phyloP scores from a whole-genome alignment of 2,329 filamentous ascomycete species.

The Colletotrichum spinosum region DNA sequence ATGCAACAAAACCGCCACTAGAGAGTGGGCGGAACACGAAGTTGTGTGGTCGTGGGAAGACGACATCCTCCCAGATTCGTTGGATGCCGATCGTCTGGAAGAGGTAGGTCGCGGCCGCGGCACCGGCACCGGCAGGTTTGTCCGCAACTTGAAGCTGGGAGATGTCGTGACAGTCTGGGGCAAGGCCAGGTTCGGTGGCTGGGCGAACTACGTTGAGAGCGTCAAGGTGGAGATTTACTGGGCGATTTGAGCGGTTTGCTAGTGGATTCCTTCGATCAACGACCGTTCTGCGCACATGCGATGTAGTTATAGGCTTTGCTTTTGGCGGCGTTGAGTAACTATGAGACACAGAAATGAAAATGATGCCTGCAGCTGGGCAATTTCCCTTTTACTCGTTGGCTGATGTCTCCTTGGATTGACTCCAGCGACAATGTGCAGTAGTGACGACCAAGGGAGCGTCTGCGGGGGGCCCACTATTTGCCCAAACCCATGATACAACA shows the following conservation, averaged over 20 bases:
- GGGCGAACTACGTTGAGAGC: slow-evolving; percentile 63
- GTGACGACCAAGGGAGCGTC: too few relatives aligned
- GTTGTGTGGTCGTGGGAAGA: slow-evolving; percentile 68
- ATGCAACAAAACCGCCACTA: slow-evolving; percentile 54
- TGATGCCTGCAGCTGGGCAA: too few relatives aligned
- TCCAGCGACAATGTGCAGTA: too few relatives aligned
- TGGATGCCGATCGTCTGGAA: slow-evolving; percentile 51
- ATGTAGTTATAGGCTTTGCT: background rate
- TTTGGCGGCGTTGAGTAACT: background rate
- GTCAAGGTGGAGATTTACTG: slow-evolving; percentile 69
- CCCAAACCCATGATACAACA: too few relatives aligned
- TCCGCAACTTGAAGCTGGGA: slow-evolving; percentile 66
- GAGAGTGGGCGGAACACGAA: slow-evolving; percentile 52
- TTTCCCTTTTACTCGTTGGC: too few relatives aligned
- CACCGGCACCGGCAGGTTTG: slow-evolving; percentile 66
- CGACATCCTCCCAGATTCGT: slow-evolving; percentile 55
- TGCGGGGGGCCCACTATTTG: too few relatives aligned
- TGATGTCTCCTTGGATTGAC: too few relatives aligned
- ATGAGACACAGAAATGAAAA: too few relatives aligned
- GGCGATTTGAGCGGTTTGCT: slow-evolving; percentile 53
- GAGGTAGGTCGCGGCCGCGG: slow-evolving; percentile 60
- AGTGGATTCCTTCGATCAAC: background rate
- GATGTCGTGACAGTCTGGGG: slow-evolving; percentile 73
- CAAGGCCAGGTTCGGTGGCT: slow-evolving; percentile 66
- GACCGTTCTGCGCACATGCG: background rate